phyloP scores from a whole-genome alignment of 352 stramenopile genomes.

The Phytophthora citrophthora region DNA sequence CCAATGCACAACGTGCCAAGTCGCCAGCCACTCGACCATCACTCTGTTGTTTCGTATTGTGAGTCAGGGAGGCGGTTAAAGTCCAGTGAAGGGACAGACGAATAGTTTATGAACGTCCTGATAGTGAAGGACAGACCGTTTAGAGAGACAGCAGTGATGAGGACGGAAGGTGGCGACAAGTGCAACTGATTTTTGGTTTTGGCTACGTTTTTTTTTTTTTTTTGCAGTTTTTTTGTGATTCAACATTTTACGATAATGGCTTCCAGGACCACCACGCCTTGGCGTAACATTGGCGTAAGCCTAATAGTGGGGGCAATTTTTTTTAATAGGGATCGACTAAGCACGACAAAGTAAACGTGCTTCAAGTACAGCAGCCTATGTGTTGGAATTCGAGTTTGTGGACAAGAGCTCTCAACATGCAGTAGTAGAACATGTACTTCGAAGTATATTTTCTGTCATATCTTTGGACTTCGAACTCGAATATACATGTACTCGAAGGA shows the following conservation, averaged over 20 bases:
- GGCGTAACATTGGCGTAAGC: background rate
- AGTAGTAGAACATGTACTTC: no score
- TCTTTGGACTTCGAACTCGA: background rate
- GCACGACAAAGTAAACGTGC: no score
- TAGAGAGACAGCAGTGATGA: slow-evolving; percentile 5
- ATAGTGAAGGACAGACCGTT: background rate
- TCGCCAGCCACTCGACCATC: slow-evolving; percentile 41
- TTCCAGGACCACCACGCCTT: slow-evolving; percentile 14
- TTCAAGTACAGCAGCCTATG: no score
- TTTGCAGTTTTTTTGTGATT: slow-evolving; percentile 15
- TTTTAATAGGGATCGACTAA: no score
- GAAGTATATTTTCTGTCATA: no score
- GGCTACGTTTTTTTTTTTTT: slow-evolving; percentile 3
- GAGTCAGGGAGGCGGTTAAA: slow-evolving; percentile 2
- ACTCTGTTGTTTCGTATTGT: slow-evolving; percentile 1
- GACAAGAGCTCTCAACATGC: no score
- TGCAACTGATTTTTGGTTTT: slow-evolving; percentile 15
- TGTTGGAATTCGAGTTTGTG: no score
- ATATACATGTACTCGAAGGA: background rate
- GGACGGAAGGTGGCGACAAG: background rate
- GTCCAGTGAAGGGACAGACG: background rate
- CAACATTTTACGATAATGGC: slow-evolving; percentile 12
- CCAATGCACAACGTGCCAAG: slow-evolving; percentile 64
- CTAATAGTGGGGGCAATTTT: no score
- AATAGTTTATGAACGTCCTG: background rate